phyloP scores from a whole-genome alignment of 73 alveolate species.

The Tetrahymena thermophila region DNA sequence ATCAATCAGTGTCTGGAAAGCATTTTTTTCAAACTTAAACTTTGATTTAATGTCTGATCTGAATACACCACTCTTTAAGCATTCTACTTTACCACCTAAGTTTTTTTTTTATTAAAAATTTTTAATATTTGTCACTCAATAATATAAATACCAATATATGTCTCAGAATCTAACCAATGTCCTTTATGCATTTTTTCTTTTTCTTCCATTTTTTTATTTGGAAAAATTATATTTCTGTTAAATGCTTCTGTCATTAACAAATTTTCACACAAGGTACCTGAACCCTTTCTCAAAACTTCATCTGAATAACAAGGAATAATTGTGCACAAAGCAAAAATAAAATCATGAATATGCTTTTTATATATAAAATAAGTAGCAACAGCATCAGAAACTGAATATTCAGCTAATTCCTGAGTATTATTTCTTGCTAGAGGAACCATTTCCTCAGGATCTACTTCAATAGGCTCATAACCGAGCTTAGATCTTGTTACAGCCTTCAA shows the following conservation, averaged over 20 bases:
- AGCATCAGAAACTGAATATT: slow-evolving; percentile 99
- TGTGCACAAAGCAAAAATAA: slow-evolving; percentile 98
- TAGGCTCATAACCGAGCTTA: slow-evolving; percentile 98
- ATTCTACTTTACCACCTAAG: slow-evolving; percentile 98
- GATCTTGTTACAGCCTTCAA: slow-evolving; percentile 97
- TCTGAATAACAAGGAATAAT: slow-evolving; percentile 98
- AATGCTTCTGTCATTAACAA: slow-evolving; percentile 93
- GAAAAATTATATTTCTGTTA: slow-evolving; percentile 94
- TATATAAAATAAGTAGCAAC: slow-evolving; percentile 99
- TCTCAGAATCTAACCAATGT: slow-evolving; percentile 92
- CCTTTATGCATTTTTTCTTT: slow-evolving; percentile 89
- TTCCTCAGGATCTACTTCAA: slow-evolving; percentile 99
- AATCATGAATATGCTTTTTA: slow-evolving; percentile 96
- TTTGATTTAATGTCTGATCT: slow-evolving; percentile 95
- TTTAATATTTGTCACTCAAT: not conserved
- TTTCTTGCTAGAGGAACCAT: slow-evolving; percentile 96
- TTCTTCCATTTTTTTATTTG: slow-evolving; percentile 85
- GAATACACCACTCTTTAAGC: slow-evolving; percentile 96
- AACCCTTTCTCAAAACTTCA: slow-evolving; percentile 99
- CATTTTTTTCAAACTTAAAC: slow-evolving; percentile 77
- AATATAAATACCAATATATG: slow-evolving; percentile 57
- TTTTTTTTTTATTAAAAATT: not conserved
- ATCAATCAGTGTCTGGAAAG: slow-evolving; percentile 69
- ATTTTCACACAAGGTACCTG: slow-evolving; percentile 99
- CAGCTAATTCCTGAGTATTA: slow-evolving; percentile 95